Evolutionary conservation across 2,329 filamentous ascomycete species (phyloP).

Genomic region (Fusarium transvaalense): DNA sequence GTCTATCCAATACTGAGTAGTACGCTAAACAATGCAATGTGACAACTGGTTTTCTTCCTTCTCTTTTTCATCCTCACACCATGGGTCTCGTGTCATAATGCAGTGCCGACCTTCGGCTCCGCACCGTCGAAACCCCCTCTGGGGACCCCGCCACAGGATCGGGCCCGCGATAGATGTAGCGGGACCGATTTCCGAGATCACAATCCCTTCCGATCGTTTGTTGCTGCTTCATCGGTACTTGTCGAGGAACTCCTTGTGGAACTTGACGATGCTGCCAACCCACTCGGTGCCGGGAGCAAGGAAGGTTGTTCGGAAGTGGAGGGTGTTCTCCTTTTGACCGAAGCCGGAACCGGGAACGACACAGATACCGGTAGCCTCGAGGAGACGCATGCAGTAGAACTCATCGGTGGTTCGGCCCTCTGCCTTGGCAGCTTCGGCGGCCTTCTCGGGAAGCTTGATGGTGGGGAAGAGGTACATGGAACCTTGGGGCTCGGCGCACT

Average conservation of each 20-base stretch:
- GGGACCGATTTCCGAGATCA: slow-evolving; percentile 1
- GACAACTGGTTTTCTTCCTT: slow-evolving; percentile 2
- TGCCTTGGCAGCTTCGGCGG: slow-evolving; percentile 78
- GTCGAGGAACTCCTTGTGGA: slow-evolving; percentile 91
- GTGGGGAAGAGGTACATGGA: slow-evolving; percentile 99
- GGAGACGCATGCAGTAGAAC: slow-evolving; percentile 91
- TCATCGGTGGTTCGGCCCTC: slow-evolving; percentile 86
- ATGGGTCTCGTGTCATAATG: slow-evolving; percentile 10
- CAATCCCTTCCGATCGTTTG: not conserved
- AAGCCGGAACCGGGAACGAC: slow-evolving; percentile 94
- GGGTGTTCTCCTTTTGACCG: slow-evolving; percentile 89
- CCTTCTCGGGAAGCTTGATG: slow-evolving; percentile 82
- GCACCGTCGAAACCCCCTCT: slow-evolving; percentile 20
- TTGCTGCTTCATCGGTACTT: slow-evolving; percentile 70
- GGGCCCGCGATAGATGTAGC: slow-evolving; percentile 1
- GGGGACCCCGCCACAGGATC: slow-evolving; percentile 18
- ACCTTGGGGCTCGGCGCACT: slow-evolving; percentile 90
- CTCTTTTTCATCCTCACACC: slow-evolving; percentile 15
- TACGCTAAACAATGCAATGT: slow-evolving; percentile 38
- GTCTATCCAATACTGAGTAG: slow-evolving; percentile 32
- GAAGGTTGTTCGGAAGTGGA: slow-evolving; percentile 98
- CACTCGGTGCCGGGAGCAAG: slow-evolving; percentile 95
- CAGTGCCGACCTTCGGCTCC: slow-evolving; percentile 15
- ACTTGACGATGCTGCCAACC: slow-evolving; percentile 87
- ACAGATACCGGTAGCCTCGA: slow-evolving; percentile 95